A percentile compares a stretch with the other conserved stretches of the same genome.
Evolutionary conservation across 805 yeast genomes (phyloP).

Genomic region (Tetrapisispora fleetii): DNA sequence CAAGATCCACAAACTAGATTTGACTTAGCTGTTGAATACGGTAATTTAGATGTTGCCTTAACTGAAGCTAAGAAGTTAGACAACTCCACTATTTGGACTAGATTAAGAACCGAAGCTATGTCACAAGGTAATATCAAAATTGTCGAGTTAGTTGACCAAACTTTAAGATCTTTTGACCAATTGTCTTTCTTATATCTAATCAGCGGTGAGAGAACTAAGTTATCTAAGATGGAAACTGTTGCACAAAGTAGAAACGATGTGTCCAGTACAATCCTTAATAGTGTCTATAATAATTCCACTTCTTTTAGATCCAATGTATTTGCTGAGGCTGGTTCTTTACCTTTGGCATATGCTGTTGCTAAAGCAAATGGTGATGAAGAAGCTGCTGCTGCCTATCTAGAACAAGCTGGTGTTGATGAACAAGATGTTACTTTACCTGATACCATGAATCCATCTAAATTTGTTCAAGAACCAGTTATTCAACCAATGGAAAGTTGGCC

Average conservation of each 20-base stretch:
- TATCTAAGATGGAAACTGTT: slow-evolving; percentile 64
- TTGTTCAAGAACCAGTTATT: slow-evolving; percentile 40
- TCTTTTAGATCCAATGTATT: slow-evolving; percentile 67
- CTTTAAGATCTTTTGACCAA: slow-evolving; percentile 76
- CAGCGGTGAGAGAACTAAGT: slow-evolving; percentile 69
- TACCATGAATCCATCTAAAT: slow-evolving; percentile 31
- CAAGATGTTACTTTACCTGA: slow-evolving; percentile 58
- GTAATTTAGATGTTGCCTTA: slow-evolving; percentile 78
- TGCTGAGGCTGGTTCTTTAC: slow-evolving; percentile 67
- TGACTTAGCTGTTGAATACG: slow-evolving; percentile 90
- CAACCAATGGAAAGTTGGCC: slow-evolving; percentile 65
- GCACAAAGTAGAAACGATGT: slow-evolving; percentile 50
- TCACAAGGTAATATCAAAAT: slow-evolving; percentile 79
- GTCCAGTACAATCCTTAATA: slow-evolving; percentile 72
- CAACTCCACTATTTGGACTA: slow-evolving; percentile 63
- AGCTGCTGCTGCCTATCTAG: slow-evolving; percentile 61
- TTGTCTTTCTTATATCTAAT: slow-evolving; percentile 78
- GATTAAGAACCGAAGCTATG: slow-evolving; percentile 76
- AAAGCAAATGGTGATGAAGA: slow-evolving; percentile 73
- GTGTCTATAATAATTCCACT: slow-evolving; percentile 64
- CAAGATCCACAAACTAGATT: slow-evolving; percentile 94
- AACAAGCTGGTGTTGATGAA: slow-evolving; percentile 56
- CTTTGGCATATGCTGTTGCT: slow-evolving; percentile 90
- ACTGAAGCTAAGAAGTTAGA: slow-evolving; percentile 77
- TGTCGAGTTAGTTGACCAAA: slow-evolving; percentile 83